Base-by-base conservation (phyloP, 2,329 filamentous ascomycete species). In the Ophiostoma populinum region DNA sequence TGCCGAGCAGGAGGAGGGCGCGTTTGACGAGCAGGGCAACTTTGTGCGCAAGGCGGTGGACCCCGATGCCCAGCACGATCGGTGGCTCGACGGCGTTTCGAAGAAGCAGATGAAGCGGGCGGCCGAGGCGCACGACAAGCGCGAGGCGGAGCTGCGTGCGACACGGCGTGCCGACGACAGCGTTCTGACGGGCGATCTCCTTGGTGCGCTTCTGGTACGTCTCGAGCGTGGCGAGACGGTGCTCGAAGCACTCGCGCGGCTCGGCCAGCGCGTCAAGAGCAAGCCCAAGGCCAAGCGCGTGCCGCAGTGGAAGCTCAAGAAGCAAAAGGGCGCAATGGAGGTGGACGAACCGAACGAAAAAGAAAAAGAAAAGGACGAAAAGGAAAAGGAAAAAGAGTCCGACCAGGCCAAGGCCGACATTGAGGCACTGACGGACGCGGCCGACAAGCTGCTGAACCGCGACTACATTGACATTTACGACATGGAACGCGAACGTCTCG, bases 381-480 rank as follows among this genome's bases (percentile, higher is more conserved):
- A 61, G 16, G 62, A 61, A 36, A 48, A 58, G 8, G 53, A 65
- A 2, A 66, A 80, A 34, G 75, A 87, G 44, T 67, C 76, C 0
- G 75, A 73, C 25, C 82, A 90, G 49, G 57, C 52, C 12, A 65
- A 75, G 50, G 65, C 76, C 41, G 70, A 74, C 1, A 85, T 98
- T 37, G 68, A 87, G 47, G 65, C 69, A 31, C 80, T 98, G 42
- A 95, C 90, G 0, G 85, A 80, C 29, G 83, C 87, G 8, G 86
- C 90, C 4, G 86, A 94, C 55, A 78, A 80, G 42, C 63, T 98
- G 1, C 70, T 94, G 35, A 77, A 76, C 20, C 67, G 87, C 37
- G 86, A 86, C 15, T 74, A 87, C 43, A 70, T 75, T 2, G 83
- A 95, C n/a, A 76, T 95, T 33, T 98, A 95, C 56, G 85, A 95